A percentile compares a stretch with the other conserved stretches of the same genome.
Conservation (phyloP, 208 protist species). For the Trypanosoma vivax region DNA sequence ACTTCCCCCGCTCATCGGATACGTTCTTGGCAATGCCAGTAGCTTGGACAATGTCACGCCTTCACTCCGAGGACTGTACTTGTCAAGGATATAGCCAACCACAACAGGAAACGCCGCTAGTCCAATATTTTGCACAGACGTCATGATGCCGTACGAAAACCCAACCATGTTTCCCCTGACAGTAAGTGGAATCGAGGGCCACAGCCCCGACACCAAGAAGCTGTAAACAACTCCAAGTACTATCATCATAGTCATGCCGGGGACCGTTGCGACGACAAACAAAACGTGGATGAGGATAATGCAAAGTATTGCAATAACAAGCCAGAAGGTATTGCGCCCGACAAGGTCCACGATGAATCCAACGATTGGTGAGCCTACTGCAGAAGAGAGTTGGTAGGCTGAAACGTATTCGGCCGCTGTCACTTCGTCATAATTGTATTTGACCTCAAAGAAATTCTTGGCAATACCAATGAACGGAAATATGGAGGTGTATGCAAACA, state of each 20-base stretch:
- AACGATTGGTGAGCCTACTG: constrained; percentile 68
- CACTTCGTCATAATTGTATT: constrained; percentile 60
- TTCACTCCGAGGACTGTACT: constrained; percentile 19
- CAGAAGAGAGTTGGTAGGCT: constrained; percentile 80
- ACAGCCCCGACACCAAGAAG: constrained; percentile 82
- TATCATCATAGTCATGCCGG: constrained; percentile 62
- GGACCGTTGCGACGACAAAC: constrained; percentile 70
- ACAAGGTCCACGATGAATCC: constrained; percentile 78
- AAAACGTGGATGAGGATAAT: constrained; percentile 66
- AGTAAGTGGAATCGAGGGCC: constrained; percentile 77
- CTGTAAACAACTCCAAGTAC: constrained; percentile 80
- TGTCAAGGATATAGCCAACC: constrained; percentile 61
- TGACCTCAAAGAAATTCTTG: constrained; percentile 81
- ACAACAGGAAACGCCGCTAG: constrained; percentile 65
- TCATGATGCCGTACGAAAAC: constrained; percentile 89
- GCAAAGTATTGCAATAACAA: constrained; percentile 34
- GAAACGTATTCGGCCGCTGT: constrained; percentile 69
- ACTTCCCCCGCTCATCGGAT: no score
- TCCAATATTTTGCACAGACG: constrained; percentile 83
- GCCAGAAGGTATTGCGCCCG: constrained; percentile 72
- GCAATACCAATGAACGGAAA: constrained; percentile 82
- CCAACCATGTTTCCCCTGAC: constrained; percentile 66
- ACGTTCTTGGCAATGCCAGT: constrained; percentile 2
- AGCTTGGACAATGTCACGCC: neutral
- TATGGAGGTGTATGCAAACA: constrained; percentile 80